A percentile compares a stretch with the other conserved stretches of the same genome.
Conservation (phyloP, 2,329 filamentous ascomycete genomes). For the Neofusicoccum umdonicola region DNA sequence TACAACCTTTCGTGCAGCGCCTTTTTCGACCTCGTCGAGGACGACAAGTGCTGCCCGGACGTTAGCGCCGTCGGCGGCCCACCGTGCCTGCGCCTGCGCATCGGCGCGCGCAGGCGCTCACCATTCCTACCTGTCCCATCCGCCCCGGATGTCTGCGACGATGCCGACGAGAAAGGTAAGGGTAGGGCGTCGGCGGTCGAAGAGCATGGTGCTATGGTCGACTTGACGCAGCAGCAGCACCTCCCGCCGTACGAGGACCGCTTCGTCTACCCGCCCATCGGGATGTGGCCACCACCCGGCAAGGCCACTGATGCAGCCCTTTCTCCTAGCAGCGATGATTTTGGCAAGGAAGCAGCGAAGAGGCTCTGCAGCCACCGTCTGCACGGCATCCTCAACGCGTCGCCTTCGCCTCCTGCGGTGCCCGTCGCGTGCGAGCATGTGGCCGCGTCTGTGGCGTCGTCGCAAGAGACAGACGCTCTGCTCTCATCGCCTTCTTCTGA, state of each 20-base stretch:
- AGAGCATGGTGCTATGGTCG: not conserved
- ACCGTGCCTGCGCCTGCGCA: constrained; percentile 49
- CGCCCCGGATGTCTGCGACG: not conserved
- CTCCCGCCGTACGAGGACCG: constrained; percentile 16
- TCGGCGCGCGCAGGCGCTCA: constrained; percentile 43
- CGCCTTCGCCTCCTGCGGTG: constrained; percentile 11
- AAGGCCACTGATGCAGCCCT: not conserved
- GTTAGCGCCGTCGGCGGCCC: constrained; percentile 27
- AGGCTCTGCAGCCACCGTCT: constrained; percentile 18
- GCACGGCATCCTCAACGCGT: constrained; percentile 34
- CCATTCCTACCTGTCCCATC: not conserved
- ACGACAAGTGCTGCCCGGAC: constrained; percentile 39
- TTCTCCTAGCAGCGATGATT: too few species aligned
- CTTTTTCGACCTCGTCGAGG: constrained; percentile 61
- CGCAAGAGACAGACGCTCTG: not conserved
- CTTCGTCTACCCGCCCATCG: constrained; percentile 31
- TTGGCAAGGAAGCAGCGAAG: constrained; percentile 12
- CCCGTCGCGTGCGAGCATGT: not conserved
- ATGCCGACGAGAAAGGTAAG: not conserved
- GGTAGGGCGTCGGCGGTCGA: not conserved
- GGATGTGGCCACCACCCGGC: constrained; percentile 35
- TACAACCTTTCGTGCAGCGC: constrained; percentile 55
- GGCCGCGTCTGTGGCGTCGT: not conserved
- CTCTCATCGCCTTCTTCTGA: not conserved
- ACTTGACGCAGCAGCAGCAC: not conserved